phyloP scores from a whole-genome alignment of 2,329 filamentous ascomycete species.

The Cadophora gregata region DNA sequence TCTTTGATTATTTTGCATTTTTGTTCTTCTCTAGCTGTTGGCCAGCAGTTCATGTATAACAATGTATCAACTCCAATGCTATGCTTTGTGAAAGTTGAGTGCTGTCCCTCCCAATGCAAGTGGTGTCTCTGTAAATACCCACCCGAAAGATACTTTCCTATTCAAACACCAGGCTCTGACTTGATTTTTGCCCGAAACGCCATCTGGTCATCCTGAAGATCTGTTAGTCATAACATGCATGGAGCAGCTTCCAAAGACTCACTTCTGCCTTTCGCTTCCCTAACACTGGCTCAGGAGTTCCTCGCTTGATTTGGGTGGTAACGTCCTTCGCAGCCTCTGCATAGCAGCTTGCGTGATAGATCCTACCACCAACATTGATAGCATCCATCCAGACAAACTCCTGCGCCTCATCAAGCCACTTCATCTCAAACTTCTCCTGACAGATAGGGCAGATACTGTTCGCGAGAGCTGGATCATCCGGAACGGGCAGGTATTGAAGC shows the following conservation, averaged over 20 bases:
- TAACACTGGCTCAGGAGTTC: conserved; percentile 69
- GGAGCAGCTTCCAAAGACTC: conserved; percentile 32
- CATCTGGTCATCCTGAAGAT: conserved; percentile 40
- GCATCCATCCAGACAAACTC: conserved; percentile 98
- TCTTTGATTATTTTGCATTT: conserved; percentile 19
- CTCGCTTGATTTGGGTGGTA: conserved; percentile 51
- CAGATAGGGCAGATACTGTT: conserved; percentile 91
- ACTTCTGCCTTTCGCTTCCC: conserved; percentile 79
- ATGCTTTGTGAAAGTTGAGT: conserved; percentile 22
- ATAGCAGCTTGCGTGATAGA: conserved; percentile 91
- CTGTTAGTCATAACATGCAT: conserved; percentile 16
- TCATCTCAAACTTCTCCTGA: conserved; percentile 91
- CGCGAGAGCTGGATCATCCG: conserved; percentile 74
- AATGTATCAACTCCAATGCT: conserved; percentile 28
- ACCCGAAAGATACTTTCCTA: not conserved
- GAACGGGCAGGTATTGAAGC: conserved; percentile 79
- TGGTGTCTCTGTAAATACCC: not conserved
- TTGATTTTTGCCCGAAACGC: conserved; percentile 42
- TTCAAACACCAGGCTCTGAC: conserved; percentile 35
- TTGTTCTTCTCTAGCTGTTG: conserved; percentile 1
- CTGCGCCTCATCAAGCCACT: conserved; percentile 90
- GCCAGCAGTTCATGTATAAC: not conserved
- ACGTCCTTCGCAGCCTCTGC: conserved; percentile 77
- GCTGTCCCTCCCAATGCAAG: conserved; percentile 2
- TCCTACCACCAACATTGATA: conserved; percentile 74